Percentiles rank a stretch among this genome's conserved stretches.
phyloP scores from a whole-genome alignment of 75 land plant species.

The Ceratopteris richardii region DNA sequence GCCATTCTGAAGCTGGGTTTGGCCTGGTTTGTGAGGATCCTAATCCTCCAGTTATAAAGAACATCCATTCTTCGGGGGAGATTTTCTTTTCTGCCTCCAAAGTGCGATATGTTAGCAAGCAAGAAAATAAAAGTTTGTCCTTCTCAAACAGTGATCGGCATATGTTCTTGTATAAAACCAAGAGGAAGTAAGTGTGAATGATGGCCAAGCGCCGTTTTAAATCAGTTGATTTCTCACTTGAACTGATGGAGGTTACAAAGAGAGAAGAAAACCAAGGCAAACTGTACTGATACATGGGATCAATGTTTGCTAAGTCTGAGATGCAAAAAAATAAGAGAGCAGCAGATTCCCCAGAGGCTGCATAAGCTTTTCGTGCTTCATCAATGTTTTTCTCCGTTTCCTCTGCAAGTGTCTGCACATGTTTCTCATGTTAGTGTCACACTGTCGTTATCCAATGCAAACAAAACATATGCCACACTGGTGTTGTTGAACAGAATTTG shows the following conservation, averaged over 20 bases:
- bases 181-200: constrained; percentile 21
- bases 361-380: constrained; percentile 32
- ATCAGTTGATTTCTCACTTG: constrained; percentile 17
- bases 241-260: constrained; percentile 23
- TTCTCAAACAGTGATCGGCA: constrained; percentile 39
- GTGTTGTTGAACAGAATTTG: too few relatives aligned
- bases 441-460: too few relatives aligned
- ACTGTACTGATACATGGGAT: constrained; percentile 40
- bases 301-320: constrained; percentile 34
- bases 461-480: too few relatives aligned
- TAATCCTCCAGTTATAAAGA: constrained; percentile 33
- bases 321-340: constrained; percentile 37
- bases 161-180: constrained; percentile 24
- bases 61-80: constrained; percentile 26
- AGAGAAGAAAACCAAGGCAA: constrained; percentile 38
- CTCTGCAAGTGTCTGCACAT: constrained; percentile 35
- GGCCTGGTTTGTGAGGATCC: constrained; percentile 13
- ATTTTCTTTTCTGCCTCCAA: constrained; percentile 27
- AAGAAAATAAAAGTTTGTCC: constrained; percentile 35
- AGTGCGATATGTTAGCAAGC: constrained; percentile 20
- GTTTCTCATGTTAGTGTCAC: too few relatives aligned
- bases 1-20: constrained; percentile 35
- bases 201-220: constrained; percentile 16
- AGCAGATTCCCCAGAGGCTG: constrained; percentile 28
- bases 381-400: constrained; percentile 36